A percentile compares a stretch with the other conserved stretches of the same genome.
phyloP scores from a whole-genome alignment of 805 yeast species.

The Pichia californica region DNA sequence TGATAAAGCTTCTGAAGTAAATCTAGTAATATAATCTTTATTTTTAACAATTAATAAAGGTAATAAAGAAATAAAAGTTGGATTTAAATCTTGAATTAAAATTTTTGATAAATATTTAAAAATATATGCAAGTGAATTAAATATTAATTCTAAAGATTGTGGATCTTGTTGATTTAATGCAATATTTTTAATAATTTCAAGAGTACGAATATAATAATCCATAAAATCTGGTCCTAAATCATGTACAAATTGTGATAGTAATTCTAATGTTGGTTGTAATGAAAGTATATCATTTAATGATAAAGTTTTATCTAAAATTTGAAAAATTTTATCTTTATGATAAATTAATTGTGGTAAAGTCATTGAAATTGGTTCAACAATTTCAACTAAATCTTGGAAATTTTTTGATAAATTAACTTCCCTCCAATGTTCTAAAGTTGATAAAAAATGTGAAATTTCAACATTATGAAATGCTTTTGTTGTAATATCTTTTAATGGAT shows the following conservation, averaged over 20 bases:
- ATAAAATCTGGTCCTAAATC: conserved; percentile 91
- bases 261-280: conserved; percentile 74
- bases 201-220: conserved; percentile 48
- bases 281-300: conserved; percentile 59
- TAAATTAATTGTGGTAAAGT: conserved; percentile 77
- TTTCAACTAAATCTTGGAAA: conserved; percentile 57
- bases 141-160: conserved; percentile 70
- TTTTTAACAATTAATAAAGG: conserved; percentile 55
- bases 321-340: conserved; percentile 58
- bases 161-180: conserved; percentile 46
- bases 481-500: conserved; percentile 48
- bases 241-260: conserved; percentile 78
- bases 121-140: conserved; percentile 77
- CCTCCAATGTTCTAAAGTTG: conserved; percentile 79
- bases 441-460: conserved; percentile 70
- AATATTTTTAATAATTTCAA: conserved; percentile 45
- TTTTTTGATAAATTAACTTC: conserved; percentile 75
- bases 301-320: conserved; percentile 34
- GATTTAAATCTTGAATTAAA: conserved; percentile 54
- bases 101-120: conserved; percentile 78
- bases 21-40: conserved; percentile 65
- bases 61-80: conserved; percentile 59
- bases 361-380: conserved; percentile 48
- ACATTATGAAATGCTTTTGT: conserved; percentile 63
- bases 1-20: conserved; percentile 87